Percentiles rank a stretch among this genome's conserved stretches.
phyloP scores from a whole-genome alignment of 495 filamentous ascomycete species.

The Patellaria atrata region DNA sequence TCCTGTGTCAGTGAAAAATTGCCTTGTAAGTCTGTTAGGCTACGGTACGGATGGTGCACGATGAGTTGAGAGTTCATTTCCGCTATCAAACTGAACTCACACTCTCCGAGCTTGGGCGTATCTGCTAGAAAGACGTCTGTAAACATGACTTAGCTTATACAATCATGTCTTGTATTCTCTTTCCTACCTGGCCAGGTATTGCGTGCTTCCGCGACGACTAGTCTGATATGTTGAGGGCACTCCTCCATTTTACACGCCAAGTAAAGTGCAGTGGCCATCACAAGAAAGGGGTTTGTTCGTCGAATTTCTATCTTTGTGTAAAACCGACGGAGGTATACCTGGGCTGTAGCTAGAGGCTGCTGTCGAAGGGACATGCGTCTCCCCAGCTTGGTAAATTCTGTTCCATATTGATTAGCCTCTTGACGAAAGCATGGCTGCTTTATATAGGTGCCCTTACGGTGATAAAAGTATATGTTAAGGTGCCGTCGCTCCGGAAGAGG shows the following conservation, averaged over 20 bases:
- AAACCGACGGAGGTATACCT: conserved; percentile 86
- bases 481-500: conserved; percentile 69
- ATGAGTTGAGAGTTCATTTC: conserved; percentile 93
- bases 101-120: conserved; percentile 82
- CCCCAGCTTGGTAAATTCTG: conserved; percentile 71
- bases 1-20: conserved; percentile 60
- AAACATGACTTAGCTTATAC: too few species aligned
- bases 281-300: conserved; percentile 83
- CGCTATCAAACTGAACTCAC: conserved; percentile 89
- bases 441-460: conserved; percentile 41
- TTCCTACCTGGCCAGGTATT: conserved; percentile 65
- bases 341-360: conserved; percentile 87
- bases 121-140: conserved; percentile 36
- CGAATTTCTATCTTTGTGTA: conserved; percentile 85
- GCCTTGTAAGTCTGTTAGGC: conserved; percentile 54
- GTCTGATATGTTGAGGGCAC: conserved; percentile 86
- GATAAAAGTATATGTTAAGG: conserved; percentile 83
- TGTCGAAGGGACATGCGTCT: conserved; percentile 66
- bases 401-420: conserved; percentile 2
- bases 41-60: conserved; percentile 93
- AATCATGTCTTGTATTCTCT: too few species aligned
- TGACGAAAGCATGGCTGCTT: background rate
- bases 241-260: conserved; percentile 98
- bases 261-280: conserved; percentile 83
- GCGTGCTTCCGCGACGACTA: conserved; percentile 75